Percentiles rank a stretch among this genome's conserved stretches.
Evolutionary conservation across 2,329 filamentous ascomycete species (phyloP).

Genomic region (Nemania bipapillata): DNA sequence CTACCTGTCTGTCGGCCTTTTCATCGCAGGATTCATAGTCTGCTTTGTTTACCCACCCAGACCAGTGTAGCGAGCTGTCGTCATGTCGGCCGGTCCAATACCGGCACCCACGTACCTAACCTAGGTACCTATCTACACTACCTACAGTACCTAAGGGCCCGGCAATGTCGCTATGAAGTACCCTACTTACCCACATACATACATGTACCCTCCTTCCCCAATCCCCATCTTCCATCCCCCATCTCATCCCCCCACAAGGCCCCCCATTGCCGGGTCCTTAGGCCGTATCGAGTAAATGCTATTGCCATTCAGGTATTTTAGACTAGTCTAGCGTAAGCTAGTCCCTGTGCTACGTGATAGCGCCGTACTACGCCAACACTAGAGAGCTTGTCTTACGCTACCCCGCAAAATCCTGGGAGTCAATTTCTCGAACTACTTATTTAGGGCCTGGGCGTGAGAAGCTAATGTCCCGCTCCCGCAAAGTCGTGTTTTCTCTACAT

Average conservation of each 20-base stretch:
- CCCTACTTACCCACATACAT: not conserved
- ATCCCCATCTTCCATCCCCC: not conserved
- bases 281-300: not conserved
- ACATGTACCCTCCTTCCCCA: not conserved
- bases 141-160: too few relatives aligned
- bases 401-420: conserved; percentile 1
- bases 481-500: too few relatives aligned
- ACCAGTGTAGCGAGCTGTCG: not conserved
- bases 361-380: not conserved
- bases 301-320: not conserved
- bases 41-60: not conserved
- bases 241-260: not conserved
- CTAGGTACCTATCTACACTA: not conserved
- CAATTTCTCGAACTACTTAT: not conserved
- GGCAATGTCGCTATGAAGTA: too few relatives aligned
- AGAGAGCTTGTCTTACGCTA: not conserved
- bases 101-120: too few relatives aligned
- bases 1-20: not conserved
- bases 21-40: not conserved
- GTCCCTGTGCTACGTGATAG: not conserved
- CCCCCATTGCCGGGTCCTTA: not conserved
- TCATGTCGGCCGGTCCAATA: not conserved
- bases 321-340: not conserved
- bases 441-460: not conserved
- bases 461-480: not conserved